Conservation (phyloP, 495 filamentous ascomycete species). For the Neurospora sp. region DNA sequence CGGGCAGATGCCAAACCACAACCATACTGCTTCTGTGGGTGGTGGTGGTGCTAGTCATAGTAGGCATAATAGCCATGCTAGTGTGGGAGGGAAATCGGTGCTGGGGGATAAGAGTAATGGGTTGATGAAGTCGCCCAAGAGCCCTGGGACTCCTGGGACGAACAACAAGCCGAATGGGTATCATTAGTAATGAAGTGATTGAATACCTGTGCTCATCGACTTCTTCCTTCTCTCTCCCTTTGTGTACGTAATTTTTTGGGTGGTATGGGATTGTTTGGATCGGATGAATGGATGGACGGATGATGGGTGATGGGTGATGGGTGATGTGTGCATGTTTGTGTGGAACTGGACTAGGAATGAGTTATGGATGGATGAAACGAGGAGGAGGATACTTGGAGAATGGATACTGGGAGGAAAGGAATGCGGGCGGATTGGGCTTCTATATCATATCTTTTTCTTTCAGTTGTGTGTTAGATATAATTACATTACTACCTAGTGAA, state of each 20-base stretch:
- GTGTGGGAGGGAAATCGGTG: neutral
- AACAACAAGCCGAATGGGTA: constrained; percentile 2
- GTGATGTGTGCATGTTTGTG: neutral
- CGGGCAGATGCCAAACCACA: neutral
- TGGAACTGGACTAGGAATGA: neutral
- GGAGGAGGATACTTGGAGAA: neutral
- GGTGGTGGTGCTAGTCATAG: neutral
- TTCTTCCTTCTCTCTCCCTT: neutral
- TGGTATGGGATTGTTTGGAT: neutral
- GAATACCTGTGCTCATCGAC: neutral
- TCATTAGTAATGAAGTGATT: constrained; percentile 4
- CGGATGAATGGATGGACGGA: neutral
- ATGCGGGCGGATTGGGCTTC: too few relatives aligned
- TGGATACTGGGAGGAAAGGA: too few relatives aligned
- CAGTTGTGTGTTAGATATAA: too few relatives aligned
- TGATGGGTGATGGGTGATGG: neutral
- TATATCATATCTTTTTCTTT: too few relatives aligned
- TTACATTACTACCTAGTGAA: too few relatives aligned
- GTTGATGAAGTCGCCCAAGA: constrained; percentile 22
- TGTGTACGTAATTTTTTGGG: neutral
- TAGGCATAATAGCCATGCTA: neutral
- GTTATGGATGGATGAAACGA: neutral
- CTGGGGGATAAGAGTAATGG: constrained; percentile 23
- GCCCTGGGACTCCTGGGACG: neutral
- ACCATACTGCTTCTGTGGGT: neutral